Conservation (phyloP, 2,329 filamentous ascomycete species). For the Fusarium liriodendri region DNA sequence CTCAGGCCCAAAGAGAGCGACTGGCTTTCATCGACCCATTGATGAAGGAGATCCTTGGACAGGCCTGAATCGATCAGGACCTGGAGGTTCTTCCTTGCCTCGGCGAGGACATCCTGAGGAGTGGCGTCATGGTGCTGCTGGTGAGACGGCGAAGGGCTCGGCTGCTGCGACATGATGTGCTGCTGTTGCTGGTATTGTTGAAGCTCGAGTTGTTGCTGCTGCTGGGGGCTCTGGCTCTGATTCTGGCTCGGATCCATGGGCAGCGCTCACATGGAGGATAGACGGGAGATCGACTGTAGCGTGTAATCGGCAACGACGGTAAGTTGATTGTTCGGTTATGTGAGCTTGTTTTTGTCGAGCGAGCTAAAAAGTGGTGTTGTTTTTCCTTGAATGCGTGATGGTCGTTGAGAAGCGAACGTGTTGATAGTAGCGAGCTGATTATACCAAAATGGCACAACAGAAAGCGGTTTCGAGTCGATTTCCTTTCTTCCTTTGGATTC, state of each 20-base stretch:
- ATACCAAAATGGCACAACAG: slow-evolving; percentile 3
- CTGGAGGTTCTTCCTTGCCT: slow-evolving; percentile 59
- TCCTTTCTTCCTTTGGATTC: background rate
- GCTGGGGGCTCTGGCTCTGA: slow-evolving; percentile 41
- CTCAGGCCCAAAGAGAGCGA: slow-evolving; percentile 44
- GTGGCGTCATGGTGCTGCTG: slow-evolving; percentile 49
- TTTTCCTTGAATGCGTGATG: slow-evolving; percentile 1
- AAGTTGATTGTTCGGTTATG: background rate
- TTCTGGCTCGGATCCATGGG: slow-evolving; percentile 48
- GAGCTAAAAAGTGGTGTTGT: background rate
- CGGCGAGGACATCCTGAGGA: slow-evolving; percentile 57
- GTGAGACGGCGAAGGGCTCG: slow-evolving; percentile 37
- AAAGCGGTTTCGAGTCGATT: slow-evolving; percentile 7
- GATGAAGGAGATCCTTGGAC: slow-evolving; percentile 56
- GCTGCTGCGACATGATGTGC: slow-evolving; percentile 40
- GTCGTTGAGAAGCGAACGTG: slow-evolving; percentile 34
- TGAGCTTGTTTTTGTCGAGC: background rate
- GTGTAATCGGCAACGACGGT: slow-evolving; percentile 22
- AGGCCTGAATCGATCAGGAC: slow-evolving; percentile 58
- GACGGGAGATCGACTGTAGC: slow-evolving; percentile 40
- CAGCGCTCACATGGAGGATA: slow-evolving; percentile 36
- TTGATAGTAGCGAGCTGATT: slow-evolving; percentile 21
- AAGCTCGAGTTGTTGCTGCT: slow-evolving; percentile 36
- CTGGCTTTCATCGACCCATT: slow-evolving; percentile 54
- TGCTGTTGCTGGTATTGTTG: slow-evolving; percentile 34